Base-by-base conservation (phyloP, 2,329 filamentous ascomycete species). In the Alternaria sp. region DNA sequence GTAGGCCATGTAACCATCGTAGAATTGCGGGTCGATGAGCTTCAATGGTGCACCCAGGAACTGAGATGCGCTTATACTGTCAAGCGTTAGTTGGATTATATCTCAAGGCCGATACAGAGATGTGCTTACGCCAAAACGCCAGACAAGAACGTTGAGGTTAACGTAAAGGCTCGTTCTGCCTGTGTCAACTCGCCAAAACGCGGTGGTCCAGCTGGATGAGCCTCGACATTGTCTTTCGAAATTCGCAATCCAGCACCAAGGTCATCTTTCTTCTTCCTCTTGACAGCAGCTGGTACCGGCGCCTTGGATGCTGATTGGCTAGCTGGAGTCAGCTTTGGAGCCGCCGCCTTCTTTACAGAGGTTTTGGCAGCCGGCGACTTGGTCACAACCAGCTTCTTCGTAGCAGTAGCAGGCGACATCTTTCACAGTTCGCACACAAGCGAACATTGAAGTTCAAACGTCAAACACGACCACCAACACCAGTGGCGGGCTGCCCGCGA, bases 1-100 rank as follows among this genome's bases (percentile, higher is more conserved):
- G 76, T 92, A 85, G 39, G 91, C 88, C 86, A 96, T 96, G 79
- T 92, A 96, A 62, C 88, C 85, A 77, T 96, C 90, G 80, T 92
- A 96, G 72, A 90, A 85, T 44, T 92, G 88, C 57, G 86, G 86
- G 74, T 92, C 90, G 70, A 92, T 80, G 61, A 88, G 84, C 74
- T 95, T 95, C 46, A 96, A 78, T 2, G 91, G 91, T 0, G 86
- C 79, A 33, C 92, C 92, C 57, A 96, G 80, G 62, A 93, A 83
- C 72, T 96, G 92, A 6, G 91, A 92, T 17, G 86, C 75, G 67
- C 86, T 85, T 70, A 84, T 84, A 31, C 79, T 80, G 61, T 55
- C 40, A 29, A 45, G 45, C 36, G 34, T 65, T 70, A 59, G 73
- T 68, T 52, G 36, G 23, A 24, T 9, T 44, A 10, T 23, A 44